A percentile compares a stretch with the other conserved stretches of the same genome.
These are phyloP conservation scores for Synchytrium microbalum DNA, from an alignment of 371 early-diverging fungal species.

Conservation along the genomic window DNA sequence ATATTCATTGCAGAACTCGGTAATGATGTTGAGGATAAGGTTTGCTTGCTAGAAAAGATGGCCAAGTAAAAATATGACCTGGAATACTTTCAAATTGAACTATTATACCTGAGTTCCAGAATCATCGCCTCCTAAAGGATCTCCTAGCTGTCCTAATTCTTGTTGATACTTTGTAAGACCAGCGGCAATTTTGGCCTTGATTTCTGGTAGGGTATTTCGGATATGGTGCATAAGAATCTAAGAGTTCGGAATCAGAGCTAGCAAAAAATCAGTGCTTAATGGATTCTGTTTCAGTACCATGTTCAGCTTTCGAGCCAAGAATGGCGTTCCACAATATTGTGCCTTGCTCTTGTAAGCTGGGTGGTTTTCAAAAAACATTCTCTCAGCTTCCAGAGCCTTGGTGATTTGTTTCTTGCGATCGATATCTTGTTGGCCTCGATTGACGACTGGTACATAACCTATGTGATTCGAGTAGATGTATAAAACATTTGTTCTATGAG, in stretches of 20 bases:
- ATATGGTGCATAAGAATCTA: conserved; percentile 97
- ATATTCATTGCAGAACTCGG: conserved; percentile 94
- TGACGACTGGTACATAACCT: conserved; percentile 92
- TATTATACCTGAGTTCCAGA: not conserved
- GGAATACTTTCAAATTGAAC: not conserved
- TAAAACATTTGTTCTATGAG: conserved; percentile 5
- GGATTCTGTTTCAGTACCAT: conserved; percentile 46
- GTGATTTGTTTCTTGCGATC: conserved; percentile 82
- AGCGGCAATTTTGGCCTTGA: conserved; percentile 87
- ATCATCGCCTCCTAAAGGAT: conserved; percentile 60
- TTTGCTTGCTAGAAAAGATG: conserved; percentile 62
- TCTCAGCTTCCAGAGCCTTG: conserved; percentile 82
- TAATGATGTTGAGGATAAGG: conserved; percentile 87
- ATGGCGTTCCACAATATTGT: conserved; percentile 97
- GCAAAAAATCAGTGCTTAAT: not conserved
- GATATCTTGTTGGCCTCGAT: conserved; percentile 95
- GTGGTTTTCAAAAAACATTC: conserved; percentile 88
- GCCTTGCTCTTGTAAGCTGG: conserved; percentile 88
- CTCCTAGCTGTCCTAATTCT: conserved; percentile 83
- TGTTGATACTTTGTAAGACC: conserved; percentile 72
- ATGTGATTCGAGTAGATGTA: not conserved
- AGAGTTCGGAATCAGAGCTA: not conserved
- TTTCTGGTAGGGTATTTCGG: conserved; percentile 90
- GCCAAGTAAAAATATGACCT: not conserved
- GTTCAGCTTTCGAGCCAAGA: conserved; percentile 90